phyloP scores from a whole-genome alignment of 2,329 filamentous ascomycete species.

The Exophiala phaeomuriformis region DNA sequence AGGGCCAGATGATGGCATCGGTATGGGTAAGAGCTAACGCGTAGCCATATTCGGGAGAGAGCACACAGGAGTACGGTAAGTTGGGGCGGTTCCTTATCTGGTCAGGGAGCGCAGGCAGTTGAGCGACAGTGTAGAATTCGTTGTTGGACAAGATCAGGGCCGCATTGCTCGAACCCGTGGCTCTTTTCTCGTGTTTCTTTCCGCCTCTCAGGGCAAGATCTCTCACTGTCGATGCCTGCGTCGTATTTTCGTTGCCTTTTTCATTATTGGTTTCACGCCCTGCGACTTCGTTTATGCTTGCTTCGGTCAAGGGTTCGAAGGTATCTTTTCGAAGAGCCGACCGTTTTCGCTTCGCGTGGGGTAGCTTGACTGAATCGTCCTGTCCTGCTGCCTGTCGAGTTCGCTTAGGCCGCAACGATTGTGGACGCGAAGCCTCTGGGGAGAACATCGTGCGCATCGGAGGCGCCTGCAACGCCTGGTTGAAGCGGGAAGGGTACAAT shows the following conservation, averaged over 20 bases:
- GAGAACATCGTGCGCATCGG: conserved; percentile 28
- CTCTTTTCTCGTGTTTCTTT: conserved; percentile 35
- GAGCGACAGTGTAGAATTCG: conserved; percentile 75
- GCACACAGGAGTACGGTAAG: conserved; percentile 53
- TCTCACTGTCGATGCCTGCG: conserved; percentile 27
- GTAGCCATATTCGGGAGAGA: conserved; percentile 60
- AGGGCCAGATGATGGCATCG: conserved; percentile 86
- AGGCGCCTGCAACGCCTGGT: neutral
- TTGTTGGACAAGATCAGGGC: conserved; percentile 56
- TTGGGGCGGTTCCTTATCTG: conserved; percentile 60
- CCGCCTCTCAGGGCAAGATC: conserved; percentile 34
- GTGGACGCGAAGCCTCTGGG: conserved; percentile 22
- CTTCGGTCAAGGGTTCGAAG: conserved; percentile 28
- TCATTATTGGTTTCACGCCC: conserved; percentile 21
- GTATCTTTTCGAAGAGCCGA: conserved; percentile 37
- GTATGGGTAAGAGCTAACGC: conserved; percentile 73
- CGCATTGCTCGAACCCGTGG: conserved; percentile 23
- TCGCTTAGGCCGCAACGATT: conserved; percentile 28
- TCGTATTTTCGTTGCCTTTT: conserved; percentile 22
- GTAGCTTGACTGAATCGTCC: conserved; percentile 41
- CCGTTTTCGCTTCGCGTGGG: conserved; percentile 42
- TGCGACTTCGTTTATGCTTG: conserved; percentile 26
- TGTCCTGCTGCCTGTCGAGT: conserved; percentile 30
- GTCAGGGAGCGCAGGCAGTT: conserved; percentile 74
- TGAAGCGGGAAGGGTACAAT: neutral